Evolutionary conservation across 2,329 filamentous ascomycete genomes (phyloP), one percentile per base, ranked within the genome.

Genomic region (Anthostomella pinea): DNA sequence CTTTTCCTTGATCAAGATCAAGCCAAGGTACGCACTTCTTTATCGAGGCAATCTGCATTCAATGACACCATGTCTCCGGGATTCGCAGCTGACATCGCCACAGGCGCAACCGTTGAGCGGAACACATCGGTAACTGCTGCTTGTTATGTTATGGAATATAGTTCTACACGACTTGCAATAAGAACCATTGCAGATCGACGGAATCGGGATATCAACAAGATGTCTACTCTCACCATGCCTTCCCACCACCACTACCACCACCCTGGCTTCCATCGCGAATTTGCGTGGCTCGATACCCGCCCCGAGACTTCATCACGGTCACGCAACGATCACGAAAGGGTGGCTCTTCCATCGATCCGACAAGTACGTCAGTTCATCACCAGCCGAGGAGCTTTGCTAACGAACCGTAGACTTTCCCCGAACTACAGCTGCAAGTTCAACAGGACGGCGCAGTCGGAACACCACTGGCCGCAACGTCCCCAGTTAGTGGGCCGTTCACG

Each of bases 281-380:
- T 60, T 21, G 49, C 57, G 13, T 72, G 66, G 68, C 62, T 66
- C 34, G 53, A 61, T 20, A 39, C 53, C 43, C 56, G 62, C 34
- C 51, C 59, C 20, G 64, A 66, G 19, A 60, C 58, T 21, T 53
- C 58, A 13, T 53, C 57, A 18, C 60, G 61, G 24, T 57, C 60
- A 30, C 61, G 60, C 36, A 50, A 51, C 13, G 67, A 72, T 35
- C 53, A 55, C n/a, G 62, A 66, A 42, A 56, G 58, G 39, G 53
- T 72, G 19, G 64, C 65, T 22, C 60, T 78, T 15, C 74, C 74
- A 14, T 70, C 74, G 2, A 75, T 78, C 32, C 65, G 70, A 46
- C 68, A 75, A 69, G 73, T 75, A 68, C 39, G 35, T 30, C 6
- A 13, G 18, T 25, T 17, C 17, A 5, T 19, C 7, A 29, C 19